Conservation (phyloP, 192 early-diverging fungal species). For the Umbelopsis vinacea region DNA sequence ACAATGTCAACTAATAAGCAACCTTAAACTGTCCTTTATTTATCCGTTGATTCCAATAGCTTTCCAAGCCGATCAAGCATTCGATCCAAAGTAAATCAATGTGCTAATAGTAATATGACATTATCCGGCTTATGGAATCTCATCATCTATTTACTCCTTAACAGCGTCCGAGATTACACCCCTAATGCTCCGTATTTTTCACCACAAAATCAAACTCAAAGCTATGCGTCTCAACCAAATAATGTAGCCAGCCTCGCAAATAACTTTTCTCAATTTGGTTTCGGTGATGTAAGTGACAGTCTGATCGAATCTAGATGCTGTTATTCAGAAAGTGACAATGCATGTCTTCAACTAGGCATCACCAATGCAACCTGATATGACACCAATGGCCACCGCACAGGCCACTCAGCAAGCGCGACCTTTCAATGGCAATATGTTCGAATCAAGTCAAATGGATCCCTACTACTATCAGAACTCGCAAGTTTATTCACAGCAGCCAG, state of each 20-base stretch:
- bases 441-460: slow-evolving; percentile 30
- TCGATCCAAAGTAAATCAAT: slow-evolving; percentile 10
- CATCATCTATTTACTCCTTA: not conserved
- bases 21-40: not conserved
- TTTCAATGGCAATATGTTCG: slow-evolving; percentile 24
- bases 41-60: not conserved
- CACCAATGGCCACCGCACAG: slow-evolving; percentile 25
- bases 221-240: not conserved
- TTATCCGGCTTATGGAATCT: not conserved
- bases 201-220: slow-evolving; percentile 2
- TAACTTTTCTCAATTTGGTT: slow-evolving; percentile 24
- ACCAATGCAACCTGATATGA: slow-evolving; percentile 11
- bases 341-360: not conserved
- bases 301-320: not conserved
- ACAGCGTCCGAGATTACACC: slow-evolving; percentile 13
- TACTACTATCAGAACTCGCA: slow-evolving; percentile 38
- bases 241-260: slow-evolving; percentile 24
- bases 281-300: not conserved
- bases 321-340: too few relatives aligned
- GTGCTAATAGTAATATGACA: not conserved
- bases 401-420: slow-evolving; percentile 27
- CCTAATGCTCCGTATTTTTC: slow-evolving; percentile 17
- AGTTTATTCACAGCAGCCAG: slow-evolving; percentile 40
- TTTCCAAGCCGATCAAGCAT: slow-evolving; percentile 17
- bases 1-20: not conserved